Percentiles rank a stretch among this genome's conserved stretches.
Conservation (phyloP, 176 grass and related monocot species). For the maize (Zea mays) region DNA sequence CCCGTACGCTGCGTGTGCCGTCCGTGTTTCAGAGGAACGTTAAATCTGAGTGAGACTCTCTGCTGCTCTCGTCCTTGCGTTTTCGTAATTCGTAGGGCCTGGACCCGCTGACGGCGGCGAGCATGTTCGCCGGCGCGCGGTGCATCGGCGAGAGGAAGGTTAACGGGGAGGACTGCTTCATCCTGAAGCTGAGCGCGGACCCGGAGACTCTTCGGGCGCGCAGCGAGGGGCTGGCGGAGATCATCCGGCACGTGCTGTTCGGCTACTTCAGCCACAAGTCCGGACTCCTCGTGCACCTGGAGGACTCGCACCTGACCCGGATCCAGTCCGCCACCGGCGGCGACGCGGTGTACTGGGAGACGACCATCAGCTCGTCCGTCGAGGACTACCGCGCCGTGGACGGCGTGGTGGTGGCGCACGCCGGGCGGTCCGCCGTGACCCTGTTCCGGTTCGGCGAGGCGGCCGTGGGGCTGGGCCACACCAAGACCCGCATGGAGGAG, state of each 20-base stretch:
- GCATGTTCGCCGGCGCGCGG: conserved; percentile 71
- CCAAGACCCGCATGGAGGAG: conserved; percentile 85
- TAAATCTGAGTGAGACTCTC: background rate
- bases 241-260: conserved; percentile 82
- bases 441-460: conserved; percentile 77
- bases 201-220: conserved; percentile 69
- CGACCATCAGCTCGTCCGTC: conserved; percentile 73
- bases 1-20: too few relatives aligned
- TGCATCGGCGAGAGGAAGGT: conserved; percentile 88
- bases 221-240: conserved; percentile 77
- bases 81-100: conserved; percentile 46
- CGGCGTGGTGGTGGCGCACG: conserved; percentile 72
- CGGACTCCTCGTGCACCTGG: conserved; percentile 69
- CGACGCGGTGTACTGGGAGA: conserved; percentile 85
- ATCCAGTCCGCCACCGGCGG: conserved; percentile 79
- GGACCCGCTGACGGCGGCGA: conserved; percentile 72
- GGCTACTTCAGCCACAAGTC: conserved; percentile 86
- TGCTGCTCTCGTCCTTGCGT: conserved; percentile 15
- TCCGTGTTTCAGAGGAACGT: background rate
- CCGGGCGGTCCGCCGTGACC: conserved; percentile 66
- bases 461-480: conserved; percentile 86
- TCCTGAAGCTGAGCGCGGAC: conserved; percentile 78
- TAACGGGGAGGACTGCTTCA: conserved; percentile 82
- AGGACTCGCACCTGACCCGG: conserved; percentile 78
- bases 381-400: conserved; percentile 79